Base-by-base conservation (phyloP, 2,329 filamentous ascomycete species). In the Magnaporthales sp. region DNA sequence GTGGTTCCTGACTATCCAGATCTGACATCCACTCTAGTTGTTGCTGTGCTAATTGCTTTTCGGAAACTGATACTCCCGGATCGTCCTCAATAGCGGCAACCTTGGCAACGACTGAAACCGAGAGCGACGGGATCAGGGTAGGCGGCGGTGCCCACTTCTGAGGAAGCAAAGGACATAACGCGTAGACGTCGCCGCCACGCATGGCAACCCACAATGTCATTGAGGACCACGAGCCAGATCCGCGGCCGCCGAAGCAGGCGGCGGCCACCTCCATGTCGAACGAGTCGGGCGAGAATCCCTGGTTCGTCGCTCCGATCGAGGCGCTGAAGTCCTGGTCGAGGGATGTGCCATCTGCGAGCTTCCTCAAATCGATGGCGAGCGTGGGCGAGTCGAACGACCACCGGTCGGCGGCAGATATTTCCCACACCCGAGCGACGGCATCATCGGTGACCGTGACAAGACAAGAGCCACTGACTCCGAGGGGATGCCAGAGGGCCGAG, bases 191-290 rank as follows among this genome's bases (percentile, higher is more conserved):
- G 3, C 95, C 95, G 68, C 92, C 91, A 51, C 88, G 87, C 91
- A 97, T 99, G n/a, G 93, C 93, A 65, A 98, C 81, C 92, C 94
- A 99, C 11, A 99, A 82, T 0, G 95, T 98, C 91, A 97, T 97
- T 10, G 93, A 88, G 8, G 93, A 91, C 95, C 95, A 99, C 66
- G 93, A 93, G 15, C 93, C 94, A 7, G 86, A 85, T 46, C 81
- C 82, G 69, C 83, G 82, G 13, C 80, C 80, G 46, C 84, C 81
- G 79, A 99, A 99, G 75, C 89, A 91, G 64, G 93, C 93, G 1
- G 93, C 89, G 4, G 93, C 92, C 26, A 96, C 92, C 74, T 97
- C 91, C 89, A 99, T 96, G 75, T 98, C 93, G 68, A 96, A 89
- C 1, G 86, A 87, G 75, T 98, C 93, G 0, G 93, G 91, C 0